Conservation (phyloP, 305 asterid species). For the Withania somnifera region DNA sequence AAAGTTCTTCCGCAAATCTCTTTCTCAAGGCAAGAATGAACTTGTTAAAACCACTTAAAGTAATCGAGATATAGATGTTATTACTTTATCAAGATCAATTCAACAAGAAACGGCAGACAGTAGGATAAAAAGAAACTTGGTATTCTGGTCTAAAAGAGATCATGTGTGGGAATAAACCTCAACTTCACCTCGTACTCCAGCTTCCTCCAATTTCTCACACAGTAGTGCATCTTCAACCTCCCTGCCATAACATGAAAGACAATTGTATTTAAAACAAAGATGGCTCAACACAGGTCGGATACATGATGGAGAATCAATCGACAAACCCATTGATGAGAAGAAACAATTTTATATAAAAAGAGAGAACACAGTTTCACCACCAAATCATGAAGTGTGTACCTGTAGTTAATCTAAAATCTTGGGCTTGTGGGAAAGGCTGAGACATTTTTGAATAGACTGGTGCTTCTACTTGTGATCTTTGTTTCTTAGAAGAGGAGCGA, state of each 20-base stretch:
- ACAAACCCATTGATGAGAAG: too few species aligned
- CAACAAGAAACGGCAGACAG: too few species aligned
- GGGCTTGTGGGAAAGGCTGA: neutral
- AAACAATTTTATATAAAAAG: neutral
- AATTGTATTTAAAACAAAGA: neutral
- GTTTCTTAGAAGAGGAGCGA: neutral
- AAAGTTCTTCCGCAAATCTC: too few species aligned
- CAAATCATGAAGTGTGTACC: neutral
- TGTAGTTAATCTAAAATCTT: neutral
- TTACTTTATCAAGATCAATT: neutral
- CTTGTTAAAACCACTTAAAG: too few species aligned
- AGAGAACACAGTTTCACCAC: neutral
- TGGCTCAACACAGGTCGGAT: too few species aligned
- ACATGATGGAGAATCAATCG: too few species aligned
- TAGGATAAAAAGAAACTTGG: too few species aligned
- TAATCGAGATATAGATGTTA: neutral
- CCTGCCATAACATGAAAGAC: constrained; percentile 24
- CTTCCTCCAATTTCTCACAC: constrained; percentile 84
- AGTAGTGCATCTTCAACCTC: constrained; percentile 71
- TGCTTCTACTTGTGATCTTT: too few species aligned
- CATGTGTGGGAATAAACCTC: constrained; percentile 34
- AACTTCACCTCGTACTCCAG: constrained; percentile 80
- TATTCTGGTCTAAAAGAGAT: too few species aligned
- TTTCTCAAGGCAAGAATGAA: too few species aligned
- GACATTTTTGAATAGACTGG: neutral